A percentile compares a stretch with the other conserved stretches of the same genome.
Conservation (phyloP, 768 basidiomycete genomes). For the Auriculariales sp. region DNA sequence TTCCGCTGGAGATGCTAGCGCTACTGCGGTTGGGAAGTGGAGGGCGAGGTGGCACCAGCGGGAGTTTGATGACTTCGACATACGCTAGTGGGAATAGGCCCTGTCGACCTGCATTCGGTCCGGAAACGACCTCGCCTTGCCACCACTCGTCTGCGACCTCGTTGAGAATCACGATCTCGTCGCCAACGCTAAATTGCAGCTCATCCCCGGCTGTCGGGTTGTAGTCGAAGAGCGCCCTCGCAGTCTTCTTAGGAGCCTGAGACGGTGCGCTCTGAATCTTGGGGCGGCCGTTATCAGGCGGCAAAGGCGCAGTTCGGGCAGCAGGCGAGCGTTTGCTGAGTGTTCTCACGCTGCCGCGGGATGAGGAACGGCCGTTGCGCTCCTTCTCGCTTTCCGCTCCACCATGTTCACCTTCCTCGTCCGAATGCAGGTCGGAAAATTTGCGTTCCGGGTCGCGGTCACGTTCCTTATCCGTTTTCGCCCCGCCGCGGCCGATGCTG, state of each 20-base stretch:
- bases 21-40: slow-evolving; percentile 8
- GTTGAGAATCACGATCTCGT: slow-evolving; percentile 58
- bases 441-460: slow-evolving; percentile 40
- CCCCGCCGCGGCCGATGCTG: slow-evolving; percentile 13
- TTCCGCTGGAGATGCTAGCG: slow-evolving; percentile 3
- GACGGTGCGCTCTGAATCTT: slow-evolving; percentile 7
- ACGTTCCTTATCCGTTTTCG: slow-evolving; percentile 21
- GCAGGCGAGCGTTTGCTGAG: slow-evolving; percentile 10
- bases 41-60: slow-evolving; percentile 16
- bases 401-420: slow-evolving; percentile 10
- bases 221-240: slow-evolving; percentile 66
- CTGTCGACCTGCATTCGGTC: slow-evolving; percentile 28
- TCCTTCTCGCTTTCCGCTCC: slow-evolving; percentile 12
- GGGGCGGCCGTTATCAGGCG: background rate
- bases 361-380: slow-evolving; percentile 4
- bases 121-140: slow-evolving; percentile 51
- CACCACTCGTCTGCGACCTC: slow-evolving; percentile 88
- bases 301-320: background rate
- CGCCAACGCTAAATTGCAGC: slow-evolving; percentile 57
- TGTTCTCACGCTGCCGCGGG: slow-evolving; percentile 10
- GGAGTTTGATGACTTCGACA: slow-evolving; percentile 31
- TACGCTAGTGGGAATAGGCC: slow-evolving; percentile 77
- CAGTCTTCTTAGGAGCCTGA: slow-evolving; percentile 20
- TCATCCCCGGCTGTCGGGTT: slow-evolving; percentile 55
- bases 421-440: slow-evolving; percentile 15